Evolutionary conservation across 306 rosid species (phyloP), one percentile per base, ranked within the genome.

Genomic region (Styphnolobium japonicum): DNA sequence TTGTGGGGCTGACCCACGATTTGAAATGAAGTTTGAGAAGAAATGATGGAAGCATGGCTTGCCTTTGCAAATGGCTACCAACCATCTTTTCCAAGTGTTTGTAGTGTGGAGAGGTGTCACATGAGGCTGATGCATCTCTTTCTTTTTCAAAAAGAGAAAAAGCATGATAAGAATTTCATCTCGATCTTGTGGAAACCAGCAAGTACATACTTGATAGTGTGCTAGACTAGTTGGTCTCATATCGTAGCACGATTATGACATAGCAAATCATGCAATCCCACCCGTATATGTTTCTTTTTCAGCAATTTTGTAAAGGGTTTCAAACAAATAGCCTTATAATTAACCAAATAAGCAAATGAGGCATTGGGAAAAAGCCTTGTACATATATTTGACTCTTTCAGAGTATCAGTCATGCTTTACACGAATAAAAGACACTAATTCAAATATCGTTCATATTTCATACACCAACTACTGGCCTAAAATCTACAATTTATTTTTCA

Each of bases 11-110:
- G 80, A 75, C 84, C 82, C 90, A 86, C 75, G 78, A 63, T 75
- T 86, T 72, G 71, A 77, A 81, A 80, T 76, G 21, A 79, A 74
- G 79, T 67, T 82, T 46, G 42, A 51, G 73, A 78, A 42, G 23
- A 73, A 66, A 86, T 85, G 86, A 88, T 92, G 90, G 79, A 73
- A 82, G 83, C 83, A 81, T 76, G 85, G 46, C 63, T 15, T 36
- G 75, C 78, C 80, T 55, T 71, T 58, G 82, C 49, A 39, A 68
- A 66, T 83, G 85, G 39, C 25, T 69, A 22, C 77, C 75, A 79
- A 36, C 76, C 83, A 76, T n/a, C 52, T 73, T 51, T 70, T 19
- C 68, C 68, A 37, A 58, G 79, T 34, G 71, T 53, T 71, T 46
- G 76, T 67, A 34, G 80, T 67, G 86, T 70, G 67, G 67, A 75